Evolutionary conservation across 2,329 filamentous ascomycete species (phyloP).

Genomic region (Esteya vermicola): DNA sequence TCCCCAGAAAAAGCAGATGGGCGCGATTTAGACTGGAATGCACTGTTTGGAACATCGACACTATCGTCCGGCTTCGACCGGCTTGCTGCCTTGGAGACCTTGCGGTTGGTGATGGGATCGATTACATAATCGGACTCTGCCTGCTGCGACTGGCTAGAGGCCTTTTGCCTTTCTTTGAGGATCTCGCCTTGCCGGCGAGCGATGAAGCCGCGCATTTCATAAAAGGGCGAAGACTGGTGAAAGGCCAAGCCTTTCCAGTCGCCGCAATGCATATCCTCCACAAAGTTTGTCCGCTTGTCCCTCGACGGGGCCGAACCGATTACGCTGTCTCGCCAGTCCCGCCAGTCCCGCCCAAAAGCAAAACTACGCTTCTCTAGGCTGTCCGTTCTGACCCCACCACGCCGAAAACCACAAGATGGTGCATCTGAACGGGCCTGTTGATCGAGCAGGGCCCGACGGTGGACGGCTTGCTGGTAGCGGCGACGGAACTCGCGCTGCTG

Average conservation of each 20-base stretch:
- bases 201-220: constrained; percentile 21
- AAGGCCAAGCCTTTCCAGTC: constrained; percentile 29
- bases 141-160: not conserved
- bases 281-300: too few species aligned
- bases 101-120: constrained; percentile 46
- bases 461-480: constrained; percentile 23
- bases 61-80: constrained; percentile 10
- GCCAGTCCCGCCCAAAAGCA: constrained; percentile 9
- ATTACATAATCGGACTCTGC: constrained; percentile 26
- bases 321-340: too few species aligned
- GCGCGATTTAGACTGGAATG: constrained; percentile 14
- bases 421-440: constrained; percentile 20
- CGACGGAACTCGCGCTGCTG: constrained; percentile 27
- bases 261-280: constrained; percentile 29
- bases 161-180: constrained; percentile 10
- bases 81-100: constrained; percentile 19
- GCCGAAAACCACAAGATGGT: constrained; percentile 22
- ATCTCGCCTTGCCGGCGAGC: constrained; percentile 9
- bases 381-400: constrained; percentile 26
- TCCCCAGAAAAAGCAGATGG: not conserved
- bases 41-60: constrained; percentile 14
- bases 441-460: constrained; percentile 31
- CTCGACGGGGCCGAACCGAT: too few species aligned
- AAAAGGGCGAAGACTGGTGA: constrained; percentile 18
- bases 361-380: constrained; percentile 14